Evolutionary conservation across 139 green algal genomes (phyloP), one percentile per base, ranked within the genome.

Genomic region (Auxenochlorella pyrenoidosa): DNA sequence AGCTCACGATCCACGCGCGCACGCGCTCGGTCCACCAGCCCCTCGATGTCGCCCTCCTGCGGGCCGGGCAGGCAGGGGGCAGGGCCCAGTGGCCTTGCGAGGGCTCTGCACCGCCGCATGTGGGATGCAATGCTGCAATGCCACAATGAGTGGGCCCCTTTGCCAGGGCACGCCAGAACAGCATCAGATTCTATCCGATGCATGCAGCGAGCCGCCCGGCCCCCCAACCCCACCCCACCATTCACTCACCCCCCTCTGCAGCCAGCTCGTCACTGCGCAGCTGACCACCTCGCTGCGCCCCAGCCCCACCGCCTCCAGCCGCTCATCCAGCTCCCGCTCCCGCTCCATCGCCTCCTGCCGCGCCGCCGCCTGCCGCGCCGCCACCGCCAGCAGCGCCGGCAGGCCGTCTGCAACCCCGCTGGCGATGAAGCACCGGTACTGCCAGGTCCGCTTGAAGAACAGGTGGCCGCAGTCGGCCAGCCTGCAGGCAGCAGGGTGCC

Each of bases 21-120:
- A 34, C 36, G 41, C 54, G 70, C 32, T 34, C 28, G 51, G 32
- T 38, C 51, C 78, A 83, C 78, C 78, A 51, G 3, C 28, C 15
- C 78, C 3, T 44, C 78, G n/a, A 83, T 71, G 78, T 83, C 51
- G n/a, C 78, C 78, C 54, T 83, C 70, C 70, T 76, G 70, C 18
- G 34, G 34, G 47, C 10, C 47, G 47, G 10, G 47, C 47, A 10
- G n/a, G n/a, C n/a, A 54, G 47, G 47, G 47, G 47, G 47, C 47
- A 54, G 47, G 47, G 47, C 8, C 47, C 47, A 54, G 8, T 54
- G 47, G 47, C 8, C 47, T 18, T 54, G 47, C 10, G 47, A 6
- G 10, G 47, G 47, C n/a, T n/a, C n/a, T n/a, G n/a, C n/a, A n/a
- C n/a, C n/a, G n/a, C n/a, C n/a, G n/a, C n/a, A n/a, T n/a, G n/a